These are phyloP conservation scores for Pisolithus thermaeus DNA, from an alignment of 1,284 basidiomycete species.

Conservation along the genomic window DNA sequence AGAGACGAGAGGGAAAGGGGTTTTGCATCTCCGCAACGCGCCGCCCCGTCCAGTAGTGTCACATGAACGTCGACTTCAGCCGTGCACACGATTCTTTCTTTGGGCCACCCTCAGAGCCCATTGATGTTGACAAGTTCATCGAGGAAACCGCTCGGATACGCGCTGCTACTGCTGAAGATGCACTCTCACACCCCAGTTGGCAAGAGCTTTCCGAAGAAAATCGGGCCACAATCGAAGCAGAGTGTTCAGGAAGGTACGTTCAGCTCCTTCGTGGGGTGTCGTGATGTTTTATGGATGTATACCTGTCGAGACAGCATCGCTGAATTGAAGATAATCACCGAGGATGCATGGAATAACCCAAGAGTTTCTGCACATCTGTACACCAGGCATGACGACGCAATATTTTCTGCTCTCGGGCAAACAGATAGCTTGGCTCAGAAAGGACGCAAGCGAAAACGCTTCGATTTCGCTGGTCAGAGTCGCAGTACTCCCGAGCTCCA, in stretches of 20 bases:
- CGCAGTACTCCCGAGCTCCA: slow-evolving; percentile 36
- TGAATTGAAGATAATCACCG: slow-evolving; percentile 45
- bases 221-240: slow-evolving; percentile 27
- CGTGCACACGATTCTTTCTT: slow-evolving; percentile 33
- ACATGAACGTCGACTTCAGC: slow-evolving; percentile 21
- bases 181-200: slow-evolving; percentile 19
- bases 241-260: slow-evolving; percentile 37
- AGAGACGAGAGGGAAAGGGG: background rate
- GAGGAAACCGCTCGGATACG: slow-evolving; percentile 19
- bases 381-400: slow-evolving; percentile 45
- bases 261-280: background rate
- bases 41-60: background rate
- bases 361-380: slow-evolving; percentile 51
- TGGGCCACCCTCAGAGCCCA: slow-evolving; percentile 49
- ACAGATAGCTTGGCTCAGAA: slow-evolving; percentile 36
- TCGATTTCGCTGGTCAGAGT: slow-evolving; percentile 28
- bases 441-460: slow-evolving; percentile 39
- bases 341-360: slow-evolving; percentile 48
- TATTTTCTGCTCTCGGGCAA: slow-evolving; percentile 40
- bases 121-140: slow-evolving; percentile 41
- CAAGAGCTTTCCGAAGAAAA: slow-evolving; percentile 22
- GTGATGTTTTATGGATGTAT: background rate
- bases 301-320: slow-evolving; percentile 39
- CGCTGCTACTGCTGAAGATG: slow-evolving; percentile 8
- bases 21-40: too few relatives aligned